phyloP scores from a whole-genome alignment of 208 protist genomes.

The Eutreptiella sp. region DNA sequence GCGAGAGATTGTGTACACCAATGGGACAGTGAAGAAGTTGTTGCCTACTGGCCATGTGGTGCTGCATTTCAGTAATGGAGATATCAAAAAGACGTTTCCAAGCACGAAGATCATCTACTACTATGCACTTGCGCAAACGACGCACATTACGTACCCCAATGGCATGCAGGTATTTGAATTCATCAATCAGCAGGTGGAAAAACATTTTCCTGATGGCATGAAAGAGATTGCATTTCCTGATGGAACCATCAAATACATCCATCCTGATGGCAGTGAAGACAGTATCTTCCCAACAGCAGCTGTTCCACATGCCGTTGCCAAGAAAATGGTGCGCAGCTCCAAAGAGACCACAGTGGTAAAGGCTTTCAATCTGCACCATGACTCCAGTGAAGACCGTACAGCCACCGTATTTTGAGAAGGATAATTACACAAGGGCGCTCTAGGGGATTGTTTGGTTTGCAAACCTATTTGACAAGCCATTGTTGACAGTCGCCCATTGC shows the following conservation, averaged over 20 bases:
- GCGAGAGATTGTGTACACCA: slow-evolving; percentile 77
- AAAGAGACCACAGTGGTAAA: too few relatives aligned
- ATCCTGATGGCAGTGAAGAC: slow-evolving; percentile 65
- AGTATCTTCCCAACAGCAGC: slow-evolving; percentile 65
- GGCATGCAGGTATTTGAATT: slow-evolving; percentile 81
- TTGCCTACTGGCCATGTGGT: slow-evolving; percentile 66
- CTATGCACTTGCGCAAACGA: slow-evolving; percentile 79
- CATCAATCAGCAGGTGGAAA: slow-evolving; percentile 73
- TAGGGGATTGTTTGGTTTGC: too few relatives aligned
- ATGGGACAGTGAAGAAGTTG: slow-evolving; percentile 78
- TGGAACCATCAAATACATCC: slow-evolving; percentile 74
- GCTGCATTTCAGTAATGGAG: slow-evolving; percentile 81
- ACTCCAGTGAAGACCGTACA: too few relatives aligned
- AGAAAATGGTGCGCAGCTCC: too few relatives aligned
- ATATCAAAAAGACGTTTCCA: slow-evolving; percentile 75
- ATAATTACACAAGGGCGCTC: too few relatives aligned
- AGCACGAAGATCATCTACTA: slow-evolving; percentile 81
- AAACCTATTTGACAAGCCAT: too few relatives aligned
- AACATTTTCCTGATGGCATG: slow-evolving; percentile 68
- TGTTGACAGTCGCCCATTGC: too few relatives aligned
- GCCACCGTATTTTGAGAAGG: too few relatives aligned
- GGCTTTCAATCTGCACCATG: too few relatives aligned
- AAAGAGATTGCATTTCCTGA: slow-evolving; percentile 89
- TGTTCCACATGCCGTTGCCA: too few relatives aligned
- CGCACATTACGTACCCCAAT: slow-evolving; percentile 72